Evolutionary conservation across 768 basidiomycete species (phyloP), one percentile per base, ranked within the genome.

Genomic region (Cystofilobasidium macerans): DNA sequence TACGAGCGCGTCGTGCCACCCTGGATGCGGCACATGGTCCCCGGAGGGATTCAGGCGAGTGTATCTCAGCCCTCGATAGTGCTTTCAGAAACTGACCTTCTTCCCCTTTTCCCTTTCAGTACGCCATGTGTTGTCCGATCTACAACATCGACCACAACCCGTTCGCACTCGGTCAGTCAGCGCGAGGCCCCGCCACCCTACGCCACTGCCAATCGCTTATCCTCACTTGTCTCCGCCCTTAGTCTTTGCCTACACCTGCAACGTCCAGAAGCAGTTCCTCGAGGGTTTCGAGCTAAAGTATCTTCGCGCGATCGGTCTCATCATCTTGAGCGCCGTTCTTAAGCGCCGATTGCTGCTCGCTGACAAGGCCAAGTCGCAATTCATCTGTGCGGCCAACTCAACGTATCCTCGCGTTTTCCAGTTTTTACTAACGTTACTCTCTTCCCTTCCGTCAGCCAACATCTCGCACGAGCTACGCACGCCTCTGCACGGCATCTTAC

Each of bases 301-400:
- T 76, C 75, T 94, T 61, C 56, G 60, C 16, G 61, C 61, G 14
- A 68, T 61, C 22, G 87, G 89, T 59, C 90, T 95, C 38, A 92
- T 95, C 69, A 93, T 95, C 60, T 80, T 95, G 40, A 91, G 89
- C 38, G 91, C 91, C 14, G 89, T 93, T 8, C 80, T 95, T 56
- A 93, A 95, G 75, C 82, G 89, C 63, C 79, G 90, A 30, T 93
- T 95, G 89, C 86, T 89, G 42, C 80, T 94, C 3, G 93, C 93
- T 22, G 93, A 97, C 74, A 93, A 94, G 45, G 67, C 67, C 22
- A 68, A 68, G 48, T 20, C 42, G 3, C 60, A 54, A 30, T 93
- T 93, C 77, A 93, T 93, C 67, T 91, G 89, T 69, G n/a, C n/a
- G n/a, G n/a, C n/a, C n/a, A n/a, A n/a, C n/a, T n/a, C n/a, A n/a